Percentiles rank a stretch among this genome's conserved stretches.
phyloP scores from a whole-genome alignment of 2,329 filamentous ascomycete genomes.

The Pseudogymnoascus sp. region DNA sequence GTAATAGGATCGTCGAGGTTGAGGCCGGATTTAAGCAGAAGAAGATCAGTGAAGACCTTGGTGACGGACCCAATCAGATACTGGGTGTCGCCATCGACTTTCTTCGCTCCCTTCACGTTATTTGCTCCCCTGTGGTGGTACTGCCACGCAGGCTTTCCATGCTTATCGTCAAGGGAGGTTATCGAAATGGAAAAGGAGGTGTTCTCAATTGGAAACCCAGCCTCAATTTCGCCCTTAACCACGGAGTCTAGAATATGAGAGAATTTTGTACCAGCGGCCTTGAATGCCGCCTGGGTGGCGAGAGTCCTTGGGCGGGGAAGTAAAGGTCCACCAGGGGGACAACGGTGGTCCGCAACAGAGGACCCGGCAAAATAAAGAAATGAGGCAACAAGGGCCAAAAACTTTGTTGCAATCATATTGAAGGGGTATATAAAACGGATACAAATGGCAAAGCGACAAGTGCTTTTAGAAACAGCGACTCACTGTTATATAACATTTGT shows the following conservation, averaged over 20 bases:
- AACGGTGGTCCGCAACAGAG: not conserved
- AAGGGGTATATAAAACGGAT: not conserved
- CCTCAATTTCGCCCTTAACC: not conserved
- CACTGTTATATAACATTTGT: not conserved
- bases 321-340: not conserved
- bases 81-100: conserved; percentile 23
- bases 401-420: not conserved
- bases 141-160: not conserved
- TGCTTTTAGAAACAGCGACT: not conserved
- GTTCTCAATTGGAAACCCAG: not conserved
- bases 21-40: conserved; percentile 25
- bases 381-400: not conserved
- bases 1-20: conserved; percentile 34
- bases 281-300: not conserved
- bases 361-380: not conserved
- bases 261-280: not conserved
- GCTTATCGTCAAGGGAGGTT: not conserved
- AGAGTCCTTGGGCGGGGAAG: not conserved
- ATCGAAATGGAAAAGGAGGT: not conserved
- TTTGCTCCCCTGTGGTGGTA: conserved; percentile 34
- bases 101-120: conserved; percentile 26
- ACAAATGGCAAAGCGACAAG: not conserved
- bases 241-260: not conserved
- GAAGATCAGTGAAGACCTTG: conserved; percentile 35
- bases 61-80: conserved; percentile 35